Conservation (phyloP, 2,329 filamentous ascomycete species). For the Fusarium sp. region DNA sequence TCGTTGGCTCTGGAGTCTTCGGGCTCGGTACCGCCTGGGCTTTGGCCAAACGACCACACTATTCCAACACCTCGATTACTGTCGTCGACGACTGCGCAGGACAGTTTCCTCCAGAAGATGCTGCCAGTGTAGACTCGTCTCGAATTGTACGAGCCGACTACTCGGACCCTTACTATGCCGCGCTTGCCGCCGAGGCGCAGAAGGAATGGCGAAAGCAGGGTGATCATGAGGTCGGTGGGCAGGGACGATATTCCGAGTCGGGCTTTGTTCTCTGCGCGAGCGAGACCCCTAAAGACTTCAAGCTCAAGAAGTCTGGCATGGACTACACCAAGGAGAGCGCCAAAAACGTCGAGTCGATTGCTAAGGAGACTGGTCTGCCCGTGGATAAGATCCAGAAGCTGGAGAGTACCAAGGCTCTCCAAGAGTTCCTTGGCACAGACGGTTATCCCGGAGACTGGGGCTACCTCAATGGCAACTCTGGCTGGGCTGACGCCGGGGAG, state of each 20-base stretch:
- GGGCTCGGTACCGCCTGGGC: constrained; percentile 72
- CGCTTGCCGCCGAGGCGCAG: constrained; percentile 77
- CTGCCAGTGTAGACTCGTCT: constrained; percentile 70
- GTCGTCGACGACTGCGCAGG: constrained; percentile 66
- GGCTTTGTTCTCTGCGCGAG: constrained; percentile 74
- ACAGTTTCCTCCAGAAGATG: constrained; percentile 70
- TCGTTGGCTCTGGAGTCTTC: constrained; percentile 75
- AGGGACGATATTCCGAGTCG: constrained; percentile 75
- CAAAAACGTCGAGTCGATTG: constrained; percentile 67
- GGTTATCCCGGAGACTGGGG: constrained; percentile 71
- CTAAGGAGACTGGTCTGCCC: constrained; percentile 50
- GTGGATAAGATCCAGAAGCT: constrained; percentile 57
- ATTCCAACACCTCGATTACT: constrained; percentile 65
- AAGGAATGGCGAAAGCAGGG: constrained; percentile 72
- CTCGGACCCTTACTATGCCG: constrained; percentile 79
- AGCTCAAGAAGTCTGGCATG: constrained; percentile 57
- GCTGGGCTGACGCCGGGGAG: constrained; percentile 83
- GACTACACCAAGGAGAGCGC: constrained; percentile 70
- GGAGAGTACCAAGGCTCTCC: constrained; percentile 57
- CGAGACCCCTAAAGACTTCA: constrained; percentile 47
- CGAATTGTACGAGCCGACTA: constrained; percentile 81
- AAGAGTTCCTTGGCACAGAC: constrained; percentile 56
- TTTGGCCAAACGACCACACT: constrained; percentile 70
- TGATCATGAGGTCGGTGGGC: constrained; percentile 65
- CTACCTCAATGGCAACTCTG: constrained; percentile 78